Evolutionary conservation across 2,329 filamentous ascomycete species (phyloP), one percentile per base, ranked within the genome.

Genomic region (Alternaria sp.): DNA sequence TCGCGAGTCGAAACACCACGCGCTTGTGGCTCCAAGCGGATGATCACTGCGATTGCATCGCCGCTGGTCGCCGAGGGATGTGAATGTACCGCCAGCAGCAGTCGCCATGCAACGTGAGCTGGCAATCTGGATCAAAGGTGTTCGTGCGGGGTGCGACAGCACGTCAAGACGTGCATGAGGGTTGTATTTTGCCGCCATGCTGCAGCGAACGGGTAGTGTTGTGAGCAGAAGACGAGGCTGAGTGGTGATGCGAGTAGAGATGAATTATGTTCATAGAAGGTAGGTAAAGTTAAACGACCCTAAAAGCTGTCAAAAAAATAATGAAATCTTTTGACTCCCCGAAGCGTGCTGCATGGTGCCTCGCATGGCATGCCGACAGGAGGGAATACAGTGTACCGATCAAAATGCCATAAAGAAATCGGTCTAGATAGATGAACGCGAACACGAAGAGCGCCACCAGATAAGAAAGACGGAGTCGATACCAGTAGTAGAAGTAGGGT

Each of bases 221-320:
- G 54, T 46, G 19, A 36, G 40, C 23, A 43, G 21, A 12, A 6
- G 46, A 45, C 13, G 25, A 47, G 13, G 11, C 5, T 43, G 46
- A 2, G 13, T 15, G 13, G 47, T 15, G 30, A 15, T 32, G 56
- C 50, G 45, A 55, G 56, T 60, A 59, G 61, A 62, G 61, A 62
- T 63, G 67, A 74, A 76, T 73, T 77, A 76, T 75, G 66, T 76
- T 69, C 74, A 75, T 74, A 74, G 68, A 76, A 75, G 69, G 57
- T 62, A 62, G 47, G 59, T 61, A 58, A 70, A 67, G 55, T 57
- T 67, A 64, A 59, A 63, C 61, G 54, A 63, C 54, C 54, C 55
- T 54, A 65, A 58, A 60, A 65, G 58, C 64, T 30, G 45, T 59
- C 57, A 65, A 49, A 52, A 60, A 54, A 54, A 62, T 50, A 64